These are phyloP conservation scores for Aureobasidium mangrovei DNA, from an alignment of 2,329 filamentous ascomycete genomes.

Conservation along the genomic window DNA sequence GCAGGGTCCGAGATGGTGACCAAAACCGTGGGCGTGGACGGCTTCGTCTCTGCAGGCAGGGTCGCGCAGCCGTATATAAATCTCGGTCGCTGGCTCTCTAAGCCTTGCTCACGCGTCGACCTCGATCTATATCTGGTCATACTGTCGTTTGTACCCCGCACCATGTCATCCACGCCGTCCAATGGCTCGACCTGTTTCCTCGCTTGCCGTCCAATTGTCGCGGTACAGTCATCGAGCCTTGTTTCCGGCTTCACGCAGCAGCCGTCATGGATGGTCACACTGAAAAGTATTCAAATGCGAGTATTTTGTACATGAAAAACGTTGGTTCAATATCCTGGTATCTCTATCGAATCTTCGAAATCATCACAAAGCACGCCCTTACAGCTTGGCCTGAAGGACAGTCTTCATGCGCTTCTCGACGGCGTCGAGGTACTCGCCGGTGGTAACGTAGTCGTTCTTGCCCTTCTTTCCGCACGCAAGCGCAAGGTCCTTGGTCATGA, in stretches of 20 bases:
- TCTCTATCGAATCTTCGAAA: conserved; percentile 3
- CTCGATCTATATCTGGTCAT: neutral
- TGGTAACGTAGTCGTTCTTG: conserved; percentile 82
- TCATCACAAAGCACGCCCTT: neutral
- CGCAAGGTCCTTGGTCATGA: conserved; percentile 99
- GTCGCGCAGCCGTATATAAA: conserved; percentile 1
- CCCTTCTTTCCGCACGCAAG: conserved; percentile 83
- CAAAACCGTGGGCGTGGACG: neutral
- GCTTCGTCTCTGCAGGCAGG: neutral
- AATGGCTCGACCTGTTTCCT: neutral
- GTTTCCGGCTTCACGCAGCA: neutral
- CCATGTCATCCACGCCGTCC: neutral
- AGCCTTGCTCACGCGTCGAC: neutral
- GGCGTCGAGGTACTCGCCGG: conserved; percentile 80
- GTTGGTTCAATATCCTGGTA: conserved; percentile 3
- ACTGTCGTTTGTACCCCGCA: neutral
- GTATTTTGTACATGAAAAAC: neutral
- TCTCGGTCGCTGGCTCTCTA: neutral
- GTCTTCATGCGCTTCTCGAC: conserved; percentile 84
- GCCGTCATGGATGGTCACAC: too few relatives aligned
- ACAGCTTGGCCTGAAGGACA: conserved; percentile 70
- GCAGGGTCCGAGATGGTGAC: neutral
- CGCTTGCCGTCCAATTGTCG: neutral
- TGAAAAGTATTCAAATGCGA: too few relatives aligned
- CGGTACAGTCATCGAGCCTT: neutral